Conservation (phyloP, 169 alveolate species). For the Plasmodium malariae region DNA sequence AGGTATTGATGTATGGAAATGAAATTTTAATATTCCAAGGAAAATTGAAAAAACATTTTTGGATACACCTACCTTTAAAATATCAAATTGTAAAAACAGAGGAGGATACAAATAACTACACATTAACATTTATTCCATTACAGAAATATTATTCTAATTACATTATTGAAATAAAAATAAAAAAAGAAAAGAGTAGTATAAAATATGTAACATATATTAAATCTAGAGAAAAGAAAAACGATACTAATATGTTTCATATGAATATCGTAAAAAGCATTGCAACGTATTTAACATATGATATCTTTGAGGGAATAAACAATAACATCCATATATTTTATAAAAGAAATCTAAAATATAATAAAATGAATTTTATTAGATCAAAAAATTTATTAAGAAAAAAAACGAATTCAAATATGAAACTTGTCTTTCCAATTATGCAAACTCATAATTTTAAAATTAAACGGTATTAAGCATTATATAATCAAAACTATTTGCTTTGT, state of each 20-base stretch:
- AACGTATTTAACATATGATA: conserved; percentile 44
- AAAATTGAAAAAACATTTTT: conserved; percentile 51
- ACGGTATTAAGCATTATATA: conserved; percentile 20
- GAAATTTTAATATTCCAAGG: conserved; percentile 56
- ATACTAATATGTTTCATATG: conserved; percentile 8
- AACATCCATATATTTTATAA: conserved; percentile 34
- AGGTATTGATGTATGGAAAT: conserved; percentile 22
- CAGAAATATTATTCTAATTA: conserved; percentile 70
- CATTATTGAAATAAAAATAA: conserved; percentile 44
- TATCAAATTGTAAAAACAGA: conserved; percentile 10
- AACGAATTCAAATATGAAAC: conserved; percentile 2
- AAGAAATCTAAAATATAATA: conserved; percentile 17
- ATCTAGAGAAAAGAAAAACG: background rate
- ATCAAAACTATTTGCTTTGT: too few species aligned
- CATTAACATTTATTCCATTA: conserved; percentile 48
- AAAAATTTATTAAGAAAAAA: conserved; percentile 9
- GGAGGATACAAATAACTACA: conserved; percentile 19
- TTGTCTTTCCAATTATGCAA: conserved; percentile 8
- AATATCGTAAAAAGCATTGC: conserved; percentile 48
- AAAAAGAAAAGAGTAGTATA: conserved; percentile 24
- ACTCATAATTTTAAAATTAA: conserved; percentile 17
- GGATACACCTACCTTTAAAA: conserved; percentile 71
- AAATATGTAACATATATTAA: conserved; percentile 25
- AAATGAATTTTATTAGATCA: conserved; percentile 31
- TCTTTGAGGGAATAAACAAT: conserved; percentile 64